Conservation (phyloP, 2,329 filamentous ascomycete species). For the Alternaria metachromatica region DNA sequence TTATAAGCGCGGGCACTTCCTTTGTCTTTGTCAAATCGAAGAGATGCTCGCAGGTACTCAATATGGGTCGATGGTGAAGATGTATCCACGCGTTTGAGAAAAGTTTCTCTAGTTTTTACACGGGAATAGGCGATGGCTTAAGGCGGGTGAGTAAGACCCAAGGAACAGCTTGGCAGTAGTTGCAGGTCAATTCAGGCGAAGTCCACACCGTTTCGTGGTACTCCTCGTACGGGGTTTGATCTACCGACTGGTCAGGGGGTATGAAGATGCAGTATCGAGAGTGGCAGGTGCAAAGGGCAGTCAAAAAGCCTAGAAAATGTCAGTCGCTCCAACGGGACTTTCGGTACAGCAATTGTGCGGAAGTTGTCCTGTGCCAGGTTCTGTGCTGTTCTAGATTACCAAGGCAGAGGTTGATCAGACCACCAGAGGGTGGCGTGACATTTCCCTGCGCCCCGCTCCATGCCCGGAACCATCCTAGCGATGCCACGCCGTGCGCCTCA, state of each 20-base stretch:
- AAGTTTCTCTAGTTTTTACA: neutral
- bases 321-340: conserved; percentile 22
- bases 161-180: conserved; percentile 22
- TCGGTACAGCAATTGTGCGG: conserved; percentile 17
- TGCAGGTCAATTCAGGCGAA: conserved; percentile 15
- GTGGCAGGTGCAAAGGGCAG: conserved; percentile 18
- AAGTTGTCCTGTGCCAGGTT: conserved; percentile 17
- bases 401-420: conserved; percentile 33
- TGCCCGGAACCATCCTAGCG: conserved; percentile 13
- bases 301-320: conserved; percentile 8
- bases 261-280: conserved; percentile 14
- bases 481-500: neutral
- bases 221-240: conserved; percentile 1
- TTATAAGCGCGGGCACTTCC: conserved; percentile 33
- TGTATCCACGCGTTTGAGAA: conserved; percentile 8
- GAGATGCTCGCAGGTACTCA: neutral
- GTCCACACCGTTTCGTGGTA: conserved; percentile 8
- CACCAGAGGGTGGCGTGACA: conserved; percentile 45
- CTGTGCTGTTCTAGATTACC: conserved; percentile 11
- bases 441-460: conserved; percentile 22
- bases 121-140: conserved; percentile 22
- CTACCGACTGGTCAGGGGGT: conserved; percentile 12
- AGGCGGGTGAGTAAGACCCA: conserved; percentile 25
- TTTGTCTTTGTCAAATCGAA: conserved; percentile 12
- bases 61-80: conserved; percentile 3